Evolutionary conservation across 106 monocot genomes (phyloP).

Genomic region (Dendrobium catenatum): DNA sequence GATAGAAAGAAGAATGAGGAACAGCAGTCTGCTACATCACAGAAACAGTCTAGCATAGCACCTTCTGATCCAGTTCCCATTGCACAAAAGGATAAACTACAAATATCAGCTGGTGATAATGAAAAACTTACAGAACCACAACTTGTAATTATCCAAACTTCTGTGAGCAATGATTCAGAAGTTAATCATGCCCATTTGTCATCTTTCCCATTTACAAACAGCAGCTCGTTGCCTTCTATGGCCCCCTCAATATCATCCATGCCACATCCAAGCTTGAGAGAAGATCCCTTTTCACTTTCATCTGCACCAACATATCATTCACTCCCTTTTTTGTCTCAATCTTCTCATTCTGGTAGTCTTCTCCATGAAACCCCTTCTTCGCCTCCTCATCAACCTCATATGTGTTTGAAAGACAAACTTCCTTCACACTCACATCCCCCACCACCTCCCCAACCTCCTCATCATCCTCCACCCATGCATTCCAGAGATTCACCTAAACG

Average conservation of each 20-base stretch:
- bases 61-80: slow-evolving; percentile 7
- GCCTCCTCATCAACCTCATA: too few relatives aligned
- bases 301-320: background rate
- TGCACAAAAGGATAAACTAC: slow-evolving; percentile 10
- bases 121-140: slow-evolving; percentile 9
- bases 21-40: slow-evolving; percentile 2
- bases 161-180: slow-evolving; percentile 27
- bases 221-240: background rate
- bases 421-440: background rate
- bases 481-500: background rate
- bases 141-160: slow-evolving; percentile 13
- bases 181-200: slow-evolving; percentile 15
- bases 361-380: background rate
- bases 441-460: slow-evolving; percentile 4
- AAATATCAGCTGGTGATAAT: slow-evolving; percentile 1
- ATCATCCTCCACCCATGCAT: background rate
- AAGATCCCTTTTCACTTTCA: background rate
- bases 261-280: background rate
- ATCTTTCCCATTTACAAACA: background rate
- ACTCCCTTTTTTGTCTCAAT: background rate
- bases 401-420: background rate
- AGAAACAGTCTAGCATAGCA: background rate
- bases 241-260: slow-evolving; percentile 10
- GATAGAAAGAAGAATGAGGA: slow-evolving; percentile 12
- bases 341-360: background rate